phyloP scores from a whole-genome alignment of 257 asterid species.

The Solanum chiquidenum region DNA sequence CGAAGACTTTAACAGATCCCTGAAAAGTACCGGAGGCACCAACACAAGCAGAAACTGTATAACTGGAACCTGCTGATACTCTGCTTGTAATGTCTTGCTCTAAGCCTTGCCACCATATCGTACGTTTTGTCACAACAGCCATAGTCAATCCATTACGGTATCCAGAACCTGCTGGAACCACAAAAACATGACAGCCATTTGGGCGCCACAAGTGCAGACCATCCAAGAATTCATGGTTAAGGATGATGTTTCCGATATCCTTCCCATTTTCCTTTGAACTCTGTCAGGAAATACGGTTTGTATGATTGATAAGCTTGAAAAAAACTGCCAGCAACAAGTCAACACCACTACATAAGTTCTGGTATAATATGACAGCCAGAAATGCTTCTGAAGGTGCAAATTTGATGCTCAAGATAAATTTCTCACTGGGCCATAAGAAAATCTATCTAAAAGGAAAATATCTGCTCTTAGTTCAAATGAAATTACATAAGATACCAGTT shows the following conservation, averaged over 20 bases:
- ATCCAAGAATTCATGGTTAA: slow-evolving; percentile 60
- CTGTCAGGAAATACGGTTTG: background rate
- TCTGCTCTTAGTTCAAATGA: background rate
- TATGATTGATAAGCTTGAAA: background rate
- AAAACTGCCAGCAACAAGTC: background rate
- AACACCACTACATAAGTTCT: background rate
- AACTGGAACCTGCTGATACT: slow-evolving; percentile 41
- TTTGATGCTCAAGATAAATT: background rate
- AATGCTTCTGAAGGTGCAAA: background rate
- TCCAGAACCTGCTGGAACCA: slow-evolving; percentile 33
- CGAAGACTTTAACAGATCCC: slow-evolving; percentile 38
- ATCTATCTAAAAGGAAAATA: background rate
- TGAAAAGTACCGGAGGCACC: slow-evolving; percentile 38
- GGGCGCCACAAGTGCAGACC: slow-evolving; percentile 66
- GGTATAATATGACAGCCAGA: background rate
- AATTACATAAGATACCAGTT: background rate
- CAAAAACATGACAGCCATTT: slow-evolving; percentile 50
- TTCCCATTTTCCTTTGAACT: background rate
- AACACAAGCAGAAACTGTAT: slow-evolving; percentile 49
- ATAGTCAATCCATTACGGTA: slow-evolving; percentile 18
- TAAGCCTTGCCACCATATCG: slow-evolving; percentile 68
- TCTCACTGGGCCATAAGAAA: background rate
- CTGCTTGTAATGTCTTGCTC: slow-evolving; percentile 64
- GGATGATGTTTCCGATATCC: slow-evolving; percentile 31
- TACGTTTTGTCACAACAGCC: slow-evolving; percentile 38